Conservation (phyloP, 163 green algal genomes). For the Chlorella variabilis region DNA sequence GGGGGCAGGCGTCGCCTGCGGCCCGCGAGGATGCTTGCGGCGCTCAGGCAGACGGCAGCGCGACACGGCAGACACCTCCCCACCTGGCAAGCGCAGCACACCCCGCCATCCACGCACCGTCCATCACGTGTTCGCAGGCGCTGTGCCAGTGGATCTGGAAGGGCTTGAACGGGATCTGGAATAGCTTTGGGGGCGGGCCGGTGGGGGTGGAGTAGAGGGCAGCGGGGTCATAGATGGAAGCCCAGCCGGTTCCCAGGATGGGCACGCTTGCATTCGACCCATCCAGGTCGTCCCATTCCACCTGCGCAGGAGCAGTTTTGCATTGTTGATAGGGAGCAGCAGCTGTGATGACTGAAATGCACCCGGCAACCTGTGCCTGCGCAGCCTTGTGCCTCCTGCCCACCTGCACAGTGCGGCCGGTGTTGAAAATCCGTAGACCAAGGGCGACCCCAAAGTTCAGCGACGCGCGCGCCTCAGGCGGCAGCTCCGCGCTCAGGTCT, state of each 20-base stretch:
- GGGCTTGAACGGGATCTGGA: not conserved
- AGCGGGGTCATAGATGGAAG: not conserved
- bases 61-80: not conserved
- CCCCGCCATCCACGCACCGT: too few species aligned
- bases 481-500: not conserved
- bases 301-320: too few species aligned
- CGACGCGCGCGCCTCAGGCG: not conserved
- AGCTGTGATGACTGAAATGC: too few species aligned
- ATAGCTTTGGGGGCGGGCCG: not conserved
- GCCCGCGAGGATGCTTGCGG: too few species aligned
- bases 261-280: not conserved
- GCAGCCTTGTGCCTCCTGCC: too few species aligned
- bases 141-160: conserved; percentile 7
- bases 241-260: not conserved
- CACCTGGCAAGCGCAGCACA: too few species aligned
- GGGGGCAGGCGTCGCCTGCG: not conserved
- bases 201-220: not conserved
- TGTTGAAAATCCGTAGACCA: conserved; percentile 11
- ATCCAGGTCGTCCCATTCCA: conserved; percentile 17
- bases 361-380: too few species aligned
- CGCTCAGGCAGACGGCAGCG: too few species aligned
- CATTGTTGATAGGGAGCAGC: too few species aligned
- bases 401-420: not conserved
- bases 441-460: not conserved
- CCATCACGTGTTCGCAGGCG: conserved; percentile 5